Base-by-base conservation (phyloP, 2,329 filamentous ascomycete genomes). In the Ascochyta viciae-villosae region DNA sequence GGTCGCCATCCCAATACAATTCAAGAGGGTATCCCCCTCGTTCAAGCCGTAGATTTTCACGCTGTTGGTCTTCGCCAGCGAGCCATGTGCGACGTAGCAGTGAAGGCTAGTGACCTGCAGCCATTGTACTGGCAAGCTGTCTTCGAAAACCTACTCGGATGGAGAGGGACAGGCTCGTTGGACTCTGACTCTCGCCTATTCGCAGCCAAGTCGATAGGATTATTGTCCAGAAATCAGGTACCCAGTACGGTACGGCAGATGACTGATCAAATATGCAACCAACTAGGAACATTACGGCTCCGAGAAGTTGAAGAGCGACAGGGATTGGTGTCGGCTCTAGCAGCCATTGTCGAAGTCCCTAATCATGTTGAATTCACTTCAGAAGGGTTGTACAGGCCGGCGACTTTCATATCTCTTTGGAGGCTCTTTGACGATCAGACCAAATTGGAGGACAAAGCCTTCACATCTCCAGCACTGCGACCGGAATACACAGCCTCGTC, bases 41-140 rank as follows among this genome's bases (percentile, higher is more conserved):
- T 98, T 0, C 95, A 98, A 71, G 84, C 86, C 2, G 91, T 98
- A 1, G 95, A 99, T 71, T 99, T 97, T 70, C 92, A 96, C 72
- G 86, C 91, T 34, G 92, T 99, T 19, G 94, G 95, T 3, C 83
- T 96, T n/a, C 85, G 94, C 23, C 89, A 90, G 15, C 85, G 91
- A 62, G 94, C 93, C 3, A 88, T 96, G 66, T 83, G 87, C 37
- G 86, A 93, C 42, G 91, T 98, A 10, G 87, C 91, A 0, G 78
- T 86, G 12, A 83, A 83, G 34, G 89, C 89, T 0, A 86, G 90
- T 0, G 79, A 77, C n/a, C 77, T 98, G 5, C 85, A 87, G 27
- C 66, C 72, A 8, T 70, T 79, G 1, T 91, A 90, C 60, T 91
- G 91, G 73, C 80, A 83, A 42, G 87, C 89, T 1, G 77, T 97